Evolutionary conservation across 176 grass and related monocot genomes (phyloP), one percentile per base, ranked within the genome.

Genomic region (Triticum dicoccoides): DNA sequence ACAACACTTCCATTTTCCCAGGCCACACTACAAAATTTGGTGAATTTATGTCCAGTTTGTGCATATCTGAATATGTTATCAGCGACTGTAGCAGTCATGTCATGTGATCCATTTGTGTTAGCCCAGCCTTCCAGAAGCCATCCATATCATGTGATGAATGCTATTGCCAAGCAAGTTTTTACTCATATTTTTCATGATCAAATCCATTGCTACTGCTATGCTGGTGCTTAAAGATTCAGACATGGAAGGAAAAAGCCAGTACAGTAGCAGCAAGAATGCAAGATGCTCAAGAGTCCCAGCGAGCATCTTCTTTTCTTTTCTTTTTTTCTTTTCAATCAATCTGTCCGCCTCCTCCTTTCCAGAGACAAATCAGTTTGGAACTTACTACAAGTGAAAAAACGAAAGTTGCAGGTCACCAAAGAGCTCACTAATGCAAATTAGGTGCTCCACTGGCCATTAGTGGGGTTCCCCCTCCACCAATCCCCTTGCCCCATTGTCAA

Each of bases 401-500:
- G 24, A 74, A 39, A 78, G 29, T 73, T 88, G 41, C 70, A 73
- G n/a, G 70, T 0, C 69, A 2, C 73, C 49, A 52, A 18, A 74
- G 42, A 27, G n/a, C 39, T 45, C 44, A 11, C 11, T 62, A 77
- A 64, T 77, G 73, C 7, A 67, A 56, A 68, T 45, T 76, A 35
- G 52, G 86, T 82, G 77, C 86, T 88, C 78, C 86, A 88, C 86
- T 86, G 27, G 44, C 32, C 14, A 77, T 58, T 32, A 77, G 71
- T 69, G 86, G 73, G 80, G 80, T 67, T 35, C 37, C 56, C 72
- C 65, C 70, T 61, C 74, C 58, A 41, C 84, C 84, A 90, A 78
- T 90, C 52, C 75, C 61, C 82, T 85, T 54, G 56, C 85, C 79
- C 83, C 89, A 41, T 81, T 75, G 77, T 65, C 69, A 85, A 71